phyloP scores from a whole-genome alignment of 192 early-diverging fungal species.

The Backusella parvicylindrica region DNA sequence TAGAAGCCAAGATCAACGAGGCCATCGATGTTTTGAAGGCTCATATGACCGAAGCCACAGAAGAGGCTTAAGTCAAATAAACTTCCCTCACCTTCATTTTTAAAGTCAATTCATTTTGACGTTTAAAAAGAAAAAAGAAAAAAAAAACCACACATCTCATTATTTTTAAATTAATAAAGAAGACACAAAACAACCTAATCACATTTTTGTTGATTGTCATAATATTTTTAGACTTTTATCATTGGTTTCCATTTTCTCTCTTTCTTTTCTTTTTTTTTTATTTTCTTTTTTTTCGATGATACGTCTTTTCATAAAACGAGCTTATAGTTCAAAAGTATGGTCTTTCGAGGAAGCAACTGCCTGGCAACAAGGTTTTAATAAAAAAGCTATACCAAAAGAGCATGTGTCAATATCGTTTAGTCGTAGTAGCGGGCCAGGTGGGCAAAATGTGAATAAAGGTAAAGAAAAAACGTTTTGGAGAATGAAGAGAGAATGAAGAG shows the following conservation, averaged over 20 bases:
- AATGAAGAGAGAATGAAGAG: no score
- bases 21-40: conserved; percentile 79
- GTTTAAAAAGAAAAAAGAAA: not conserved
- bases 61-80: not conserved
- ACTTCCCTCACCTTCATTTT: not conserved
- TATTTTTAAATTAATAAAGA: not conserved
- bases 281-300: not conserved
- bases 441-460: conserved; percentile 95
- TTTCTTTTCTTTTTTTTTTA: not conserved
- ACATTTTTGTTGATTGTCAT: not conserved
- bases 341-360: conserved; percentile 32
- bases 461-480: no score
- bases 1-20: conserved; percentile 80
- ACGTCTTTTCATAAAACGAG: not conserved
- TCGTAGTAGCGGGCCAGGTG: conserved; percentile 82
- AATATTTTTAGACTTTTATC: not conserved
- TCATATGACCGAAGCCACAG: conserved; percentile 35
- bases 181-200: not conserved
- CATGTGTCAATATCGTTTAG: conserved; percentile 56
- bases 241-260: not conserved
- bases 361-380: conserved; percentile 48
- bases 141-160: not conserved
- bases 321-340: conserved; percentile 12
- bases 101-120: not conserved
- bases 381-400: conserved; percentile 58